Conservation (phyloP, 1,284 basidiomycete genomes). For the Malassezia japonica region DNA sequence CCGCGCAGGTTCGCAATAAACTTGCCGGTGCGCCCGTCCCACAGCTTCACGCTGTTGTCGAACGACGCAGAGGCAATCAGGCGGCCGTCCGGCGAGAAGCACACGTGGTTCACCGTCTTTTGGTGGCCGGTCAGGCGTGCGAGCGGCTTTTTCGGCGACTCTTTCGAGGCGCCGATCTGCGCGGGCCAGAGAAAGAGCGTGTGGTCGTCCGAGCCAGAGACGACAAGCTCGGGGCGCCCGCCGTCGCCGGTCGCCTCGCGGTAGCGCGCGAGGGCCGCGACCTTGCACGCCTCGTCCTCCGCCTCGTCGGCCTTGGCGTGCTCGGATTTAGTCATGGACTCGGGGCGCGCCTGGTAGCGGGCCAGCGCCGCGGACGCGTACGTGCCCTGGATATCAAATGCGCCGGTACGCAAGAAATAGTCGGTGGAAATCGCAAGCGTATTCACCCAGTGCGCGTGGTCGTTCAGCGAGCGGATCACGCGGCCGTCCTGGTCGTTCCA, state of each 20-base stretch:
- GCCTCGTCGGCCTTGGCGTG: constrained; percentile 9
- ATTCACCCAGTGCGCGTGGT: constrained; percentile 98
- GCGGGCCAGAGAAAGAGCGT: constrained; percentile 53
- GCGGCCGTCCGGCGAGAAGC: constrained; percentile 86
- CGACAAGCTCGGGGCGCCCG: constrained; percentile 65
- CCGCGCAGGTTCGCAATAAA: constrained; percentile 65
- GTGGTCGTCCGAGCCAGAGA: constrained; percentile 80
- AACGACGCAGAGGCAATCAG: constrained; percentile 84
- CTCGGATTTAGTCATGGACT: constrained; percentile 68
- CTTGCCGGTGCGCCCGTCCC: constrained; percentile 73
- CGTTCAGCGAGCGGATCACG: constrained; percentile 63
- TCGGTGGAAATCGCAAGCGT: constrained; percentile 91
- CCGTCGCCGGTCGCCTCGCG: constrained; percentile 64
- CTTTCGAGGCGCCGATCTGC: constrained; percentile 54
- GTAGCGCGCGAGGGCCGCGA: constrained; percentile 54
- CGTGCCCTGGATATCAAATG: constrained; percentile 68
- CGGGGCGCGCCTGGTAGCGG: constrained; percentile 52
- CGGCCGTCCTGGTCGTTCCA: constrained; percentile 75
- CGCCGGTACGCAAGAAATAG: constrained; percentile 85
- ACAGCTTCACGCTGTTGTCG: constrained; percentile 82
- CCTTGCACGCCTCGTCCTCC: constrained; percentile 14
- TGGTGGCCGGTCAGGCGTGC: constrained; percentile 87
- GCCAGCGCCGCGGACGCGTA: constrained; percentile 6
- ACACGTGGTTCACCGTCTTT: constrained; percentile 87
- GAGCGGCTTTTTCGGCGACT: constrained; percentile 65